These are phyloP conservation scores for Sporodiniella umbellata DNA, from an alignment of 371 early-diverging fungal species.

Conservation along the genomic window DNA sequence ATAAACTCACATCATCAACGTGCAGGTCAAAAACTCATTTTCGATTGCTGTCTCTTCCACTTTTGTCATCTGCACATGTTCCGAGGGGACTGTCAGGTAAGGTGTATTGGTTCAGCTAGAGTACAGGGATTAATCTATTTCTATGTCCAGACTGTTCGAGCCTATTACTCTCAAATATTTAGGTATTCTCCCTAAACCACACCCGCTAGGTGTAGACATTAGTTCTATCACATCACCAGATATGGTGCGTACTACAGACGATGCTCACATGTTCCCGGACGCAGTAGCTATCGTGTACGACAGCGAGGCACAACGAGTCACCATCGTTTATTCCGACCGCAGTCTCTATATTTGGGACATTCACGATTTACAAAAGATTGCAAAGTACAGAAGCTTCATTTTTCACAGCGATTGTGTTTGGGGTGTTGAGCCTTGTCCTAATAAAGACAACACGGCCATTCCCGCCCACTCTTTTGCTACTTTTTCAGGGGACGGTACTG, in stretches of 20 bases:
- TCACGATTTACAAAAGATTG: conserved; percentile 58
- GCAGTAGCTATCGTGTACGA: conserved; percentile 56
- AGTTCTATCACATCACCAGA: conserved; percentile 35
- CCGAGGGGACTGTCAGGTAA: conserved; percentile 70
- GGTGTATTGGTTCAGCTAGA: too few relatives aligned
- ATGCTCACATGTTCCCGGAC: conserved; percentile 54
- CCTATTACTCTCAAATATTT: conserved; percentile 65
- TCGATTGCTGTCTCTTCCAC: conserved; percentile 62
- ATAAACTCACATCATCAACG: too few relatives aligned
- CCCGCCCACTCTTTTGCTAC: conserved; percentile 74
- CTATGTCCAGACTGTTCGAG: conserved; percentile 61
- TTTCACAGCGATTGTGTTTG: conserved; percentile 82
- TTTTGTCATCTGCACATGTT: conserved; percentile 72
- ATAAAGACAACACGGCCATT: conserved; percentile 18
- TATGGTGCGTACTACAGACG: conserved; percentile 23
- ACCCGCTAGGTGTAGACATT: conserved; percentile 68
- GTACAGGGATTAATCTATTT: neutral
- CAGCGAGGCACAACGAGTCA: conserved; percentile 40
- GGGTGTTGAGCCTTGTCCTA: conserved; percentile 67
- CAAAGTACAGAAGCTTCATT: conserved; percentile 64
- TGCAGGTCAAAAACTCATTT: conserved; percentile 56
- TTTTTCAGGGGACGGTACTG: conserved; percentile 77
- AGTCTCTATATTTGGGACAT: conserved; percentile 79
- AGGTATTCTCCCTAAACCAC: conserved; percentile 71
- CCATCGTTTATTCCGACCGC: conserved; percentile 68